Evolutionary conservation across 352 stramenopile genomes (phyloP).

Genomic region (Globisporangium uncinulatum): DNA sequence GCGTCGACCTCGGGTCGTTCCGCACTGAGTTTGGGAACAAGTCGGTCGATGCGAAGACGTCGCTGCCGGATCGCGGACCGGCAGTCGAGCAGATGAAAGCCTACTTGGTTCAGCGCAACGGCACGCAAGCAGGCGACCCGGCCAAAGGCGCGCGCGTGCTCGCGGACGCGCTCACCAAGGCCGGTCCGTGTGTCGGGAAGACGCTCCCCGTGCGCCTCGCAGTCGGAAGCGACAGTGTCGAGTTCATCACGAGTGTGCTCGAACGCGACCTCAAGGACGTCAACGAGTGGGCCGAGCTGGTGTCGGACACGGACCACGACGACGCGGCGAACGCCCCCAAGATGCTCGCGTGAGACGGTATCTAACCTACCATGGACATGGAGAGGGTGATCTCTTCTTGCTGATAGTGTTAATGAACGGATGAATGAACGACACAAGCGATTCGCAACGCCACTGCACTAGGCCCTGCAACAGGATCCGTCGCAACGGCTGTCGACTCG

Average conservation of each 20-base stretch:
- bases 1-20: constrained; percentile 41
- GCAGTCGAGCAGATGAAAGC: neutral
- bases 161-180: constrained; percentile 23
- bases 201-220: constrained; percentile 15
- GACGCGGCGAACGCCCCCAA: constrained; percentile 1
- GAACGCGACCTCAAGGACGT: constrained; percentile 8
- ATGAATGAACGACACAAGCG: no score
- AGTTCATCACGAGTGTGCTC: constrained; percentile 9
- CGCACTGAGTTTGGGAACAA: constrained; percentile 24
- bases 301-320: constrained; percentile 4
- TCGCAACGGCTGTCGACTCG: neutral
- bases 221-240: constrained; percentile 14
- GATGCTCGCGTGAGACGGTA: neutral
- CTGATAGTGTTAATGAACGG: no score
- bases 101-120: constrained; percentile 1
- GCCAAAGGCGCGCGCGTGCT: constrained; percentile 15
- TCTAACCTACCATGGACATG: no score
- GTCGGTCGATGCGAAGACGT: constrained; percentile 11
- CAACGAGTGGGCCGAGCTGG: constrained; percentile 2
- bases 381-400: no score
- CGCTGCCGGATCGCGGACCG: constrained; percentile 12
- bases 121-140: constrained; percentile 13
- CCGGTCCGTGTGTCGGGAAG: constrained; percentile 13
- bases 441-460: no score
- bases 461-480: no score